Evolutionary conservation across 495 filamentous ascomycete genomes (phyloP).

Genomic region (Aspergillus saccharolyticus): DNA sequence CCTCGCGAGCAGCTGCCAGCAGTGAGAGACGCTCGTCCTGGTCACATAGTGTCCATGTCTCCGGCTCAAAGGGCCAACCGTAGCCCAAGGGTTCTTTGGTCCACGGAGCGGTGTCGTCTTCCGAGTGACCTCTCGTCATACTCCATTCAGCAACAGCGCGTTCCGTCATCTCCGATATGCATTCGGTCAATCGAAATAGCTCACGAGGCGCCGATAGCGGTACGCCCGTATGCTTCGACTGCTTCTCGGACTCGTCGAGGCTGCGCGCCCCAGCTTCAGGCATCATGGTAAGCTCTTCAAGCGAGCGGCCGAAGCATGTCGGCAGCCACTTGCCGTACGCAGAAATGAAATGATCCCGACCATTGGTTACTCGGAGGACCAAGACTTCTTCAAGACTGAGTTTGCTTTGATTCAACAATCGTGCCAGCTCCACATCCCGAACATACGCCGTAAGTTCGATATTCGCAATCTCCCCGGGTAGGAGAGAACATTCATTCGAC

Average conservation of each 20-base stretch:
- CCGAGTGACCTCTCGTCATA: slow-evolving; percentile 59
- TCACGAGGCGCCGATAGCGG: slow-evolving; percentile 73
- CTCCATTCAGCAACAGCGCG: slow-evolving; percentile 75
- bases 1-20: slow-evolving; percentile 49
- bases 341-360: slow-evolving; percentile 88
- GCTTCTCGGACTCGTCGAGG: slow-evolving; percentile 26
- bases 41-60: slow-evolving; percentile 45
- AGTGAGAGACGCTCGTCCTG: slow-evolving; percentile 29
- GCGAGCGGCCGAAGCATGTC: slow-evolving; percentile 74
- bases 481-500: slow-evolving; percentile 52
- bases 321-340: slow-evolving; percentile 72
- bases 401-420: slow-evolving; percentile 63
- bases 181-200: slow-evolving; percentile 81
- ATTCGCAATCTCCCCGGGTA: slow-evolving; percentile 77
- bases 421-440: slow-evolving; percentile 55
- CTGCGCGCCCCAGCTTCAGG: slow-evolving; percentile 68
- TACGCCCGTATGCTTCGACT: slow-evolving; percentile 44
- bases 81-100: slow-evolving; percentile 46
- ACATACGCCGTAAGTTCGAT: slow-evolving; percentile 62
- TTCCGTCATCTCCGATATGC: slow-evolving; percentile 69
- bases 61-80: slow-evolving; percentile 71
- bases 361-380: slow-evolving; percentile 78
- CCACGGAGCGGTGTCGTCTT: slow-evolving; percentile 49
- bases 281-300: slow-evolving; percentile 78
- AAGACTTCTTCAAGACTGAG: slow-evolving; percentile 75